These are phyloP conservation scores for Zasmidium citrigriseum DNA, from an alignment of 2,329 filamentous ascomycete genomes.

Conservation along the genomic window DNA sequence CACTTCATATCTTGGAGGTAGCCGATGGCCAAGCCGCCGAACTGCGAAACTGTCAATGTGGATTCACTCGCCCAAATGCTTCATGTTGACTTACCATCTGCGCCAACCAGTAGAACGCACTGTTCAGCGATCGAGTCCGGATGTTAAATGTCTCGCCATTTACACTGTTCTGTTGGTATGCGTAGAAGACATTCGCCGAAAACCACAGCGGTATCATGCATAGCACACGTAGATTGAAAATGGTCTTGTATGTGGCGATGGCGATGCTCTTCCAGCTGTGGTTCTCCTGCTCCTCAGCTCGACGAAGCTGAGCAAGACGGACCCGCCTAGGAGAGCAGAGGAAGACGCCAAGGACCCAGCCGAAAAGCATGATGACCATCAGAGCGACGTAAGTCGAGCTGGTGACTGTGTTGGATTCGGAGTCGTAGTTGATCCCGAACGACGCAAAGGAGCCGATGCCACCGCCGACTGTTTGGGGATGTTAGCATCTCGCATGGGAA, in stretches of 20 bases:
- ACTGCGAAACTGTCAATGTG: neutral
- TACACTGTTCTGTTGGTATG: neutral
- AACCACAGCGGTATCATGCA: neutral
- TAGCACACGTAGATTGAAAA: neutral
- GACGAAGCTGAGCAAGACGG: neutral
- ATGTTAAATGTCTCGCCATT: neutral
- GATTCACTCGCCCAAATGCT: no score
- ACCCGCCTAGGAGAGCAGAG: slow-evolving; percentile 1
- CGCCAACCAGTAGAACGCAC: neutral
- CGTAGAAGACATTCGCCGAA: neutral
- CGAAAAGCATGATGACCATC: slow-evolving; percentile 3
- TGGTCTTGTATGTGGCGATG: neutral
- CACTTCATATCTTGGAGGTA: neutral
- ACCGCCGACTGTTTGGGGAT: neutral
- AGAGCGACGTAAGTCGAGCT: neutral
- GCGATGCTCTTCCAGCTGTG: neutral
- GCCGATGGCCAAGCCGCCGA: neutral
- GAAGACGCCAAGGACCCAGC: neutral
- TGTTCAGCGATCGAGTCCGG: neutral
- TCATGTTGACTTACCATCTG: neutral
- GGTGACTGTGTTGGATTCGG: neutral
- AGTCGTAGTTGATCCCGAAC: slow-evolving; percentile 2
- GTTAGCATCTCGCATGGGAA: neutral
- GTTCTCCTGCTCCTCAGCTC: neutral
- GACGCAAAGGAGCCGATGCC: neutral